Evolutionary conservation across 305 asterid species (phyloP).

Genomic region (Ajuga reptans): DNA sequence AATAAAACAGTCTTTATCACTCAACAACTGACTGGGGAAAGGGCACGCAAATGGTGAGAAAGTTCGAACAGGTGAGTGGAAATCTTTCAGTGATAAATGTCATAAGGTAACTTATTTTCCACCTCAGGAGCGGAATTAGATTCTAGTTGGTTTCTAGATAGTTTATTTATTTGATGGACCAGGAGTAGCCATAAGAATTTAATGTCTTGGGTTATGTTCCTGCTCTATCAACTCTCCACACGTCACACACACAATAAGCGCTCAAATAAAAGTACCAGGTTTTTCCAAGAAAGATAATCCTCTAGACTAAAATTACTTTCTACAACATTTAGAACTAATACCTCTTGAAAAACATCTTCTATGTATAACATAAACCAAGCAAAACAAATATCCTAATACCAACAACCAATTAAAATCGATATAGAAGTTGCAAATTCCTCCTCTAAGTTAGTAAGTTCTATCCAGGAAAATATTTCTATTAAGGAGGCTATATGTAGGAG

Average conservation of each 20-base stretch:
- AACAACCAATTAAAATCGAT: not conserved
- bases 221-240: not conserved
- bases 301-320: too few relatives aligned
- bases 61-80: not conserved
- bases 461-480: not conserved
- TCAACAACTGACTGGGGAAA: not conserved
- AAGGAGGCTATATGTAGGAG: not conserved
- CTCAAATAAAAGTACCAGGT: too few relatives aligned
- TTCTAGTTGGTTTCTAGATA: not conserved
- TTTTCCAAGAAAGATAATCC: too few relatives aligned
- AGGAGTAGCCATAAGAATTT: not conserved
- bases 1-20: not conserved
- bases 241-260: not conserved
- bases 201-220: not conserved
- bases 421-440: not conserved
- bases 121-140: not conserved
- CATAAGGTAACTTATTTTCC: not conserved
- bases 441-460: not conserved
- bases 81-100: not conserved
- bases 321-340: too few relatives aligned
- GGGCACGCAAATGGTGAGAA: not conserved
- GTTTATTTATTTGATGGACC: not conserved
- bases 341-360: too few relatives aligned
- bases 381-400: not conserved
- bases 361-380: too few relatives aligned